Conservation (phyloP, 176 grass and related monocot species). For the Oryza brachyantha region DNA sequence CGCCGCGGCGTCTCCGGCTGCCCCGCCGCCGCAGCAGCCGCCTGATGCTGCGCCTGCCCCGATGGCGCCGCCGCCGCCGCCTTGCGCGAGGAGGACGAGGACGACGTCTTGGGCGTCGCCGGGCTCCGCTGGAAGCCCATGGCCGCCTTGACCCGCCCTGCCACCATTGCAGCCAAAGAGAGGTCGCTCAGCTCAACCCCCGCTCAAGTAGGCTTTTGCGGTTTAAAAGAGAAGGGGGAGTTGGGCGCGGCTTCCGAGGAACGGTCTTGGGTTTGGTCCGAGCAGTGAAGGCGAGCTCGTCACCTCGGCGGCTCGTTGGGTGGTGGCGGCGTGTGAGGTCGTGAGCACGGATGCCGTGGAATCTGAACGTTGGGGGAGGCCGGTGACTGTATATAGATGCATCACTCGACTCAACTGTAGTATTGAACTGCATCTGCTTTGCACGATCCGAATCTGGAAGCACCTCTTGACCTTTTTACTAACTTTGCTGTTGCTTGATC, state of each 20-base stretch:
- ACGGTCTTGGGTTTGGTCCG: conserved; percentile 30
- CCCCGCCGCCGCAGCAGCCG: neutral
- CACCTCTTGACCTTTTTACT: neutral
- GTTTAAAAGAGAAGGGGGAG: conserved; percentile 8
- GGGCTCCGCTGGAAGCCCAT: conserved; percentile 76
- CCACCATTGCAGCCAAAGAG: conserved; percentile 67
- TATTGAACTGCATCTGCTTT: conserved; percentile 1
- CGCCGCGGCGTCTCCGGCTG: conserved; percentile 50
- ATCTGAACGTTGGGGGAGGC: conserved; percentile 43
- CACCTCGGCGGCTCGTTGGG: neutral
- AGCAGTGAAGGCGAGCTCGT: neutral
- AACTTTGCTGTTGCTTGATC: neutral
- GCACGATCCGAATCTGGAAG: conserved; percentile 34
- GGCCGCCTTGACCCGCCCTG: conserved; percentile 82
- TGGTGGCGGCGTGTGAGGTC: too few species aligned
- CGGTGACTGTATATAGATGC: neutral
- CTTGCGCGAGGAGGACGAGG: conserved; percentile 33
- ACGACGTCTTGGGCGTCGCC: conserved; percentile 30
- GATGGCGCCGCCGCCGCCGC: neutral
- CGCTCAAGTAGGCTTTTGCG: conserved; percentile 24
- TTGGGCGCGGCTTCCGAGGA: conserved; percentile 35
- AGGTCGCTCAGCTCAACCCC: too few species aligned
- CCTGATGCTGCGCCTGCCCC: conserved; percentile 9
- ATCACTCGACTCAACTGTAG: neutral
- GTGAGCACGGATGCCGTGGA: neutral